Conservation (phyloP, 163 green algal genomes). For the Trebouxia gelatinosa region DNA sequence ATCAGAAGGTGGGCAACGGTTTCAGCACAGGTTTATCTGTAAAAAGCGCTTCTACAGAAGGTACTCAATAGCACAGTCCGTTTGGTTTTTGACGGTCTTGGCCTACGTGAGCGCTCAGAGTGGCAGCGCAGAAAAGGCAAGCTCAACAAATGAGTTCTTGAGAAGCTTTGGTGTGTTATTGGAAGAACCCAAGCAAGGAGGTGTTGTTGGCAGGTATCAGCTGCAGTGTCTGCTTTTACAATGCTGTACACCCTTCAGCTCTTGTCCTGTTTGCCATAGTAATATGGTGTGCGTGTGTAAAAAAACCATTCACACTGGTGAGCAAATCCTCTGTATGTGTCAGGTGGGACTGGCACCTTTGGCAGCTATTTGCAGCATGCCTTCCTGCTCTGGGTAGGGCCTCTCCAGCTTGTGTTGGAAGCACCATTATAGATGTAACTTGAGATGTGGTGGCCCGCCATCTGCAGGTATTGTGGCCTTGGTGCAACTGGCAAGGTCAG, state of each 20-base stretch:
- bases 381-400: too few relatives aligned
- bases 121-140: slow-evolving; percentile 1
- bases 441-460: too few relatives aligned
- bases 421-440: too few relatives aligned
- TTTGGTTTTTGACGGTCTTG: not conserved
- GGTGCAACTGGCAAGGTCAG: too few relatives aligned
- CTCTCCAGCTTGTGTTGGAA: too few relatives aligned
- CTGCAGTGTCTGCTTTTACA: not conserved
- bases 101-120: not conserved
- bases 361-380: slow-evolving; percentile 32
- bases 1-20: not conserved
- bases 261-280: not conserved
- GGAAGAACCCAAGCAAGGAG: not conserved
- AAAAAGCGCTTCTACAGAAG: not conserved
- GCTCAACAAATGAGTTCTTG: not conserved
- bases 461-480: too few relatives aligned
- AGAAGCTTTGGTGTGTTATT: slow-evolving; percentile 5
- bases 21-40: not conserved
- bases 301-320: not conserved
- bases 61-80: not conserved
- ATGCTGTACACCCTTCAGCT: not conserved
- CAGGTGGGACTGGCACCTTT: slow-evolving; percentile 33
- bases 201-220: not conserved
- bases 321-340: not conserved
- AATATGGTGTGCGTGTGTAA: not conserved